Conservation (phyloP, 1,284 basidiomycete species). For the Porodaedalea pini region DNA sequence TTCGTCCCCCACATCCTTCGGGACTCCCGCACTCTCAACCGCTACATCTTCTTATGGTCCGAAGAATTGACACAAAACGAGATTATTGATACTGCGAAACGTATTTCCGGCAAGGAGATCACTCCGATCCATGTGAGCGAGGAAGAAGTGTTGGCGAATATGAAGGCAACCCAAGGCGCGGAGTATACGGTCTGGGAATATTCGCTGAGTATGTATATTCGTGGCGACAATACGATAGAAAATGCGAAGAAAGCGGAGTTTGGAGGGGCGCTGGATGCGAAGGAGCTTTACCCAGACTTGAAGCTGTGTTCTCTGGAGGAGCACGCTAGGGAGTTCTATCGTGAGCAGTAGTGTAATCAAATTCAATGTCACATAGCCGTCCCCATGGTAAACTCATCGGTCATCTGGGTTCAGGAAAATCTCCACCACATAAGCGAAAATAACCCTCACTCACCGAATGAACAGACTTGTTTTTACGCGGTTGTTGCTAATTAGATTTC, state of each 20-base stretch:
- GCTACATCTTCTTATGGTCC: constrained; percentile 28
- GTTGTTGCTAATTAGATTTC: too few relatives aligned
- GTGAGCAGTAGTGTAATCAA: too few relatives aligned
- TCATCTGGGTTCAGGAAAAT: too few relatives aligned
- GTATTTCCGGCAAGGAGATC: not conserved
- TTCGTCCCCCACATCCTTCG: constrained; percentile 21
- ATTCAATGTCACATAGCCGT: too few relatives aligned
- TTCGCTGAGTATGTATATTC: constrained; percentile 3
- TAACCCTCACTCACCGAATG: too few relatives aligned
- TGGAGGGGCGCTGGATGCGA: constrained; percentile 16
- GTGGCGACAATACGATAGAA: constrained; percentile 17
- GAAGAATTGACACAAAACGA: constrained; percentile 26
- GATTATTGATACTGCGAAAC: not conserved
- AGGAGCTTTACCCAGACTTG: constrained; percentile 18
- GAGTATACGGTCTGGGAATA: not conserved
- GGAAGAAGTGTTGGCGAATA: constrained; percentile 1
- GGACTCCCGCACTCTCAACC: constrained; percentile 28
- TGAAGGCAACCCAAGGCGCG: not conserved
- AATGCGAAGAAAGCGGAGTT: constrained; percentile 20
- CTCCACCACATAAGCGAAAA: too few relatives aligned
- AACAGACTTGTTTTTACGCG: too few relatives aligned
- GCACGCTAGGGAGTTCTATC: constrained; percentile 8
- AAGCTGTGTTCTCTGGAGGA: constrained; percentile 5
- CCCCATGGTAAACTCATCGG: too few relatives aligned
- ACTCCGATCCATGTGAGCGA: not conserved